Evolutionary conservation across 2,329 filamentous ascomycete species (phyloP), one percentile per base, ranked within the genome.

Genomic region (Orbilia brochopaga): DNA sequence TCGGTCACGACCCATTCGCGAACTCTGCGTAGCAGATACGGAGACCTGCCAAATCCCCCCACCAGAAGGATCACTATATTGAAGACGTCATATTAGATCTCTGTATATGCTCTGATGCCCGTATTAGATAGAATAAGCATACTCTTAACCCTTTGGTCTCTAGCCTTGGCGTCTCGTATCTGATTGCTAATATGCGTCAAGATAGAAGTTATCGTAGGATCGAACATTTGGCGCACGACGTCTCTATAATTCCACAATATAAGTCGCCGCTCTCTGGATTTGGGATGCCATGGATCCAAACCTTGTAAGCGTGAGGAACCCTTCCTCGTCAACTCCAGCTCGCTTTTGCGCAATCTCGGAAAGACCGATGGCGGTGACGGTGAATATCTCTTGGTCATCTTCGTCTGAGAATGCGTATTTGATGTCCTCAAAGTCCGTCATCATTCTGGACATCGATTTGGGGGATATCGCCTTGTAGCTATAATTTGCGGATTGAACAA

Each of bases 121-220:
- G n/a, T n/a, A n/a, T n/a, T n/a, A n/a, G n/a, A n/a, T n/a, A n/a
- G n/a, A n/a, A n/a, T n/a, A n/a, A 23, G 30, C 42, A 27, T 61
- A 61, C 58, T 53, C 24, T 61, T 61, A 5, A 61, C 15, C 40
- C 32, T 32, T 5, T 61, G 46, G 10, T n/a, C 21, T 7, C 10
- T 32, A 5, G 2, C 27, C 7, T 17, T n/a, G 17, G 58, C 58
- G 0, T 35, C 13, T 32, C 24, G 50, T 13, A 61, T 32, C 13
- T 61, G 58, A 32, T 19, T 30, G 10, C 23, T 44, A 0, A 61
- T 54, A 2, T 52, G 32, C 10, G 17, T 13, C 13, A 61, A 15
- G n/a, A 61, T 61, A 5, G 11, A 61, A 15, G 52, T 46, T 17
- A 61, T 61, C 1, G 58, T 61, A n/a, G 58, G 58, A 32, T 61